Evolutionary conservation across 768 basidiomycete genomes (phyloP).

Genomic region (Saitozyma podzolica): DNA sequence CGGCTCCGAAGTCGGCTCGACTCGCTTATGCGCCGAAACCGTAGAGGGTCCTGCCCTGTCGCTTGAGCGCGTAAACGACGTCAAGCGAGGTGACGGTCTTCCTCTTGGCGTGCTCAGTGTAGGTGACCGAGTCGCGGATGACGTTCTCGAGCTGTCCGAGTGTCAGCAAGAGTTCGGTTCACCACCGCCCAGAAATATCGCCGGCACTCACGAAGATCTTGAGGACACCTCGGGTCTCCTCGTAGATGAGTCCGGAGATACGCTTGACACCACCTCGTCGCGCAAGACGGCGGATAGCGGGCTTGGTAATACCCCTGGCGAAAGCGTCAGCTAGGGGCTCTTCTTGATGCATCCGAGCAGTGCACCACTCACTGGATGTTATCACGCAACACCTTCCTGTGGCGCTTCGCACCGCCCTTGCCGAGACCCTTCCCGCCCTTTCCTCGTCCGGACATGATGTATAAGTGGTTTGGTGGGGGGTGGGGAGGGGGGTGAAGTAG

Average conservation of each 20-base stretch:
- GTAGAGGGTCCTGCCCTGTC: conserved; percentile 71
- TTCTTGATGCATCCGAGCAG: not conserved
- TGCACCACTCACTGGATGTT: conserved; percentile 53
- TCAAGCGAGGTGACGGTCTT: conserved; percentile 83
- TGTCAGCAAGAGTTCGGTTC: not conserved
- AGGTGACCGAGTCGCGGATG: conserved; percentile 95
- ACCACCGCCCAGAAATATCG: conserved; percentile 1
- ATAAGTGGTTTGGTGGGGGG: conserved; percentile 8
- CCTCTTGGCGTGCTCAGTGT: conserved; percentile 92
- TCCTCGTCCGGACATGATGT: conserved; percentile 36
- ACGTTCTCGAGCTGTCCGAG: conserved; percentile 53
- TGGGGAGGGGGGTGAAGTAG: conserved; percentile 10
- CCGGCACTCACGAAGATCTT: conserved; percentile 55
- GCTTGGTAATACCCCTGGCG: conserved; percentile 57
- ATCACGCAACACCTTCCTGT: conserved; percentile 57
- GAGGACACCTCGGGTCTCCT: conserved; percentile 60
- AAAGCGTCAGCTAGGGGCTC: conserved; percentile 7
- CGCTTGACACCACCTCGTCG: conserved; percentile 62
- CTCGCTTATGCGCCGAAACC: conserved; percentile 78
- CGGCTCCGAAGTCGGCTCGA: no score
- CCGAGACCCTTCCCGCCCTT: conserved; percentile 55
- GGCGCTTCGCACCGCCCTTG: conserved; percentile 56
- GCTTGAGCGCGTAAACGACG: conserved; percentile 61
- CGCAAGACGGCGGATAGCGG: conserved; percentile 60
- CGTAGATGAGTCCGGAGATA: conserved; percentile 55